These are phyloP conservation scores for Lasiosphaeris hirsuta DNA, from an alignment of 495 filamentous ascomycete genomes.

Conservation along the genomic window DNA sequence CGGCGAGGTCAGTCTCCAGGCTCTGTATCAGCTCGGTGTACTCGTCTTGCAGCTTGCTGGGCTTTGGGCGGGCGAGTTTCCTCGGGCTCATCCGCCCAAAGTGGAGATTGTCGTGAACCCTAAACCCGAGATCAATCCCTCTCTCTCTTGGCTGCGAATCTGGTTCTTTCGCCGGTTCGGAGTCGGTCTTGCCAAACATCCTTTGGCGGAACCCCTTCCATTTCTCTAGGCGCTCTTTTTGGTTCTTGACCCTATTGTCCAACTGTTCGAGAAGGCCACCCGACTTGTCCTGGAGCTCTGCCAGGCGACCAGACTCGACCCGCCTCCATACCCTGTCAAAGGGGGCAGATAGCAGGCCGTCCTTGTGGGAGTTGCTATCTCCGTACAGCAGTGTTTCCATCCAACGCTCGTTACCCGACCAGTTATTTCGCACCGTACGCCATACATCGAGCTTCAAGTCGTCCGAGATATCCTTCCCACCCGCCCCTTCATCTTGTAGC, in stretches of 20 bases:
- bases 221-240: slow-evolving; percentile 60
- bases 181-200: slow-evolving; percentile 39
- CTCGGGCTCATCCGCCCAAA: slow-evolving; percentile 27
- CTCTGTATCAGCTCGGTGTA: slow-evolving; percentile 43
- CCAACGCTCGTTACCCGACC: slow-evolving; percentile 71
- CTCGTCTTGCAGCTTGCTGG: slow-evolving; percentile 29
- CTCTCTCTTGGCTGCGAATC: slow-evolving; percentile 28
- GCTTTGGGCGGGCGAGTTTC: slow-evolving; percentile 21
- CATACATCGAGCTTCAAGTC: slow-evolving; percentile 41
- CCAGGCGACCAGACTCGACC: slow-evolving; percentile 52
- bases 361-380: slow-evolving; percentile 54
- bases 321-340: slow-evolving; percentile 67
- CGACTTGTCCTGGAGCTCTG: slow-evolving; percentile 45
- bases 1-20: slow-evolving; percentile 40
- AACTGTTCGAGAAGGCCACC: slow-evolving; percentile 57
- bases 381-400: slow-evolving; percentile 63
- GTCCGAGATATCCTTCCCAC: slow-evolving; percentile 29
- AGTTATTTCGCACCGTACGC: slow-evolving; percentile 61
- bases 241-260: slow-evolving; percentile 56
- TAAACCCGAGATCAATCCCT: slow-evolving; percentile 48
- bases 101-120: slow-evolving; percentile 40
- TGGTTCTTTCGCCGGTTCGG: slow-evolving; percentile 13
- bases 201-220: slow-evolving; percentile 67
- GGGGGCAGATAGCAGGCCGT: slow-evolving; percentile 58
- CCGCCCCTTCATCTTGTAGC: slow-evolving; percentile 11